These are phyloP conservation scores for Inga laurina DNA, from an alignment of 306 rosid genomes.

Conservation along the genomic window DNA sequence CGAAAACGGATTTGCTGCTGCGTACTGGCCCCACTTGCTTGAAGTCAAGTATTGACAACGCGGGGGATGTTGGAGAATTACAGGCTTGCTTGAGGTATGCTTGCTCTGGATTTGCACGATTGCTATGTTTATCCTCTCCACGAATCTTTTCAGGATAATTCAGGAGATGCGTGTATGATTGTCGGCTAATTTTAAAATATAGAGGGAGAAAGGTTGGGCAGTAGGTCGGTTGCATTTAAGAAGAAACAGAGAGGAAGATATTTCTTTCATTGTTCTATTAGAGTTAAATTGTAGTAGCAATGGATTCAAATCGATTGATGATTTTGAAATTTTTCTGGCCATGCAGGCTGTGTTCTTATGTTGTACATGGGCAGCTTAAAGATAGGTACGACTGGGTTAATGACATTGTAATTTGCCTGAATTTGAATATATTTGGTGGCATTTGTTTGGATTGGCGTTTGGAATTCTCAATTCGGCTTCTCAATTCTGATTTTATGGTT, in stretches of 20 bases:
- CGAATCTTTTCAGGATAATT: background rate
- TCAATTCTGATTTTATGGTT: no score
- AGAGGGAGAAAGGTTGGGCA: background rate
- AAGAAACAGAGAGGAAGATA: background rate
- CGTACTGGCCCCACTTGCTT: background rate
- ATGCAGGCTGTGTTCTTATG: background rate
- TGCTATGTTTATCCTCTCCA: background rate
- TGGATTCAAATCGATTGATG: background rate
- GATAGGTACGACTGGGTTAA: background rate
- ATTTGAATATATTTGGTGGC: background rate
- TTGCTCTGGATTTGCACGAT: background rate
- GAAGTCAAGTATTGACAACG: background rate
- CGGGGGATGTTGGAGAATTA: background rate
- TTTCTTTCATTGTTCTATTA: background rate
- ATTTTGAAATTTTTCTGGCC: background rate
- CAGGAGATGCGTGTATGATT: background rate
- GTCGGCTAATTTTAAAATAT: background rate
- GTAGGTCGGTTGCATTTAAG: background rate
- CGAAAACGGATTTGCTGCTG: background rate
- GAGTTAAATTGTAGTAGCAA: background rate
- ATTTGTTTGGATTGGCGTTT: background rate
- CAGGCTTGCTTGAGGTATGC: background rate
- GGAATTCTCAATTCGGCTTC: no score
- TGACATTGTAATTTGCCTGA: background rate
- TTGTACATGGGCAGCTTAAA: background rate